Base-by-base conservation (phyloP, 2,329 filamentous ascomycete species). In the Beauveria sp. region DNA sequence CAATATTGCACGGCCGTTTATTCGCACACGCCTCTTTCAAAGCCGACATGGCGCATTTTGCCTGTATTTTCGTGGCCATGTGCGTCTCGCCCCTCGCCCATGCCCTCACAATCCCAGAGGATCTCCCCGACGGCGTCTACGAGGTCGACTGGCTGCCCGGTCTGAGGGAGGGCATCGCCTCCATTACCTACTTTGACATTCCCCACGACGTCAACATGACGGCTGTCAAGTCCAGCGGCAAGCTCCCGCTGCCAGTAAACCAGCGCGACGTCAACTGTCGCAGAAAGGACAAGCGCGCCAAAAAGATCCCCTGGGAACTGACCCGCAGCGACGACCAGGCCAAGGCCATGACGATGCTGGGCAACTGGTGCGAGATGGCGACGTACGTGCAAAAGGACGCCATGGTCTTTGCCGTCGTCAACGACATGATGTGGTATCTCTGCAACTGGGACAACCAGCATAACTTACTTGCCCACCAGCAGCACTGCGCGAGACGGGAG, bases 301-400 rank as follows among this genome's bases (percentile, higher is more conserved):
- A 20, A 3, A 24, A 30, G 2, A 8, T 61, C 30, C 34, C 20
- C 28, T 2, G 40, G 2, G 12, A 54, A 7, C 42, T 43, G 10
- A 51, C 24, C 1, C 22, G 30, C 5, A 7, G n/a, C n/a, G 56
- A 50, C 38, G 56, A 59, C 30, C 50, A 55, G 42, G 1, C 2
- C 22, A 50, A 38, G 24, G 59, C 59, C 30, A 56, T 56, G 59
- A 5, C n/a, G 5, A 49, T 56, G 52, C 52, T 61, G 34, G 52
- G 9, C 22, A 61, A 61, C 59, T 61, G 59, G 59, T 61, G 59
- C 52, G 59, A 61, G 52, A 10, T 46, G 38, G 22, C 16, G n/a
- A 20, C 28, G n/a, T 22, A 12, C n/a, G 18, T 51, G 10, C 34
- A 61, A 9, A 45, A 43, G 46, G 45, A 26, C 46, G 45, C 28